These are phyloP conservation scores for Salicornia ramosissima DNA, from an alignment of 148 eudicot species.

Conservation along the genomic window DNA sequence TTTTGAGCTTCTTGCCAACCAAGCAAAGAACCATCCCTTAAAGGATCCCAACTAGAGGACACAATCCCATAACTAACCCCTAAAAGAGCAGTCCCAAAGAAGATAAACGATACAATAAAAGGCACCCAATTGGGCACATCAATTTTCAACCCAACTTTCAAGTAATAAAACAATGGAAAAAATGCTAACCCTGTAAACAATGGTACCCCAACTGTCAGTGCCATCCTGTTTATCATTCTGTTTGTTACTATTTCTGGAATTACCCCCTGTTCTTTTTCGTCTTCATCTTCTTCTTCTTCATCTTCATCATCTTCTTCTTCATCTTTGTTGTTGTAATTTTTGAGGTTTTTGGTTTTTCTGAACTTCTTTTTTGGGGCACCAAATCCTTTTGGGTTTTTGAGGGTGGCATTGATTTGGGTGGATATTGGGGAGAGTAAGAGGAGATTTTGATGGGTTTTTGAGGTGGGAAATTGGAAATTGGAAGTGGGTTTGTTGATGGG, in stretches of 20 bases:
- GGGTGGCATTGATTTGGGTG: slow-evolving; percentile 44
- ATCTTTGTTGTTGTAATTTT: slow-evolving; percentile 19
- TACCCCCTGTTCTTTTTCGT: slow-evolving; percentile 46
- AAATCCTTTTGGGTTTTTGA: slow-evolving; percentile 65
- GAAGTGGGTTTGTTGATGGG: slow-evolving; percentile 26
- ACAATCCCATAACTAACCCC: slow-evolving; percentile 98
- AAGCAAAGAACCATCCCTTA: slow-evolving; percentile 87
- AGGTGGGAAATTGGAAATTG: slow-evolving; percentile 21
- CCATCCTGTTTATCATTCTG: slow-evolving; percentile 85
- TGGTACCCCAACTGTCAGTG: slow-evolving; percentile 76
- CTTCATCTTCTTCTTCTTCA: slow-evolving; percentile 36
- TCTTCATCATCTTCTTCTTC: slow-evolving; percentile 41
- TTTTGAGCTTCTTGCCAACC: slow-evolving; percentile 84
- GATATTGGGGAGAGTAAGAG: slow-evolving; percentile 13
- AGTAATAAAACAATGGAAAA: slow-evolving; percentile 88
- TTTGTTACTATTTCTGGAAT: slow-evolving; percentile 94
- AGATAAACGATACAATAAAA: slow-evolving; percentile 75
- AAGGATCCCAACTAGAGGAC: slow-evolving; percentile 95
- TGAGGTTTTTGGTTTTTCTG: slow-evolving; percentile 40
- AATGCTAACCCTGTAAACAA: slow-evolving; percentile 62
- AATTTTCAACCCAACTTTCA: slow-evolving; percentile 75
- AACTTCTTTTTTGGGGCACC: slow-evolving; percentile 48
- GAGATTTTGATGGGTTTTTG: slow-evolving; percentile 15
- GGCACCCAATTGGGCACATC: slow-evolving; percentile 96
- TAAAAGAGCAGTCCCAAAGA: slow-evolving; percentile 82